A percentile compares a stretch with the other conserved stretches of the same genome.
Conservation (phyloP, 1,284 basidiomycete species). For the Cystobasidium sp. region DNA sequence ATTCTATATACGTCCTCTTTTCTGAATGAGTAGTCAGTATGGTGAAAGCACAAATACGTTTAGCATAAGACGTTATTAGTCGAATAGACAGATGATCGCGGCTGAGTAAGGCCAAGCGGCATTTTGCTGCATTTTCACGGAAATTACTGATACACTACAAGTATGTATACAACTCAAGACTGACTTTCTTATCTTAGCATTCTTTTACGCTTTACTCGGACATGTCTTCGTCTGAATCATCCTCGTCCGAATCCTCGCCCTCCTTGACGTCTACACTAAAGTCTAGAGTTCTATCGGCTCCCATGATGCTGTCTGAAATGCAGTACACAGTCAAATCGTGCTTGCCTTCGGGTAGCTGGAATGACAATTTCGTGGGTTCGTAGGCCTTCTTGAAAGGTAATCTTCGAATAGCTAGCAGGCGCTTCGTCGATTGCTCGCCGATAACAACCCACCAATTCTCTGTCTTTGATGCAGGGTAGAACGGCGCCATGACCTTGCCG, state of each 20-base stretch:
- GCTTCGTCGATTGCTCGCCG: slow-evolving; percentile 71
- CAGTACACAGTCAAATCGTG: slow-evolving; percentile 85
- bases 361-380: slow-evolving; percentile 82
- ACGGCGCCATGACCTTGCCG: slow-evolving; percentile 83
- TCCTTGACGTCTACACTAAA: slow-evolving; percentile 80
- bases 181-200: background rate
- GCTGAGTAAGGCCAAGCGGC: no score
- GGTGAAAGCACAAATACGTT: background rate
- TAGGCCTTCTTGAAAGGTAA: slow-evolving; percentile 78
- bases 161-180: background rate
- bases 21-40: background rate
- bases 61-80: no score
- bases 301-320: slow-evolving; percentile 89
- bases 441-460: slow-evolving; percentile 98
- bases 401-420: slow-evolving; percentile 87
- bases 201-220: slow-evolving; percentile 20
- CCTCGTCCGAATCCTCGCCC: slow-evolving; percentile 73
- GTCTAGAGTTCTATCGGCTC: slow-evolving; percentile 80
- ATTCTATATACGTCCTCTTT: background rate
- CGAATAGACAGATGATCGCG: no score
- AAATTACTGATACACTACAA: slow-evolving; percentile 2
- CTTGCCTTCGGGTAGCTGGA: slow-evolving; percentile 79
- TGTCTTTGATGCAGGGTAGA: slow-evolving; percentile 88
- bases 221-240: slow-evolving; percentile 52
- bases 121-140: background rate